Conservation (phyloP, 345 rosid genomes). For the Populus alba region DNA sequence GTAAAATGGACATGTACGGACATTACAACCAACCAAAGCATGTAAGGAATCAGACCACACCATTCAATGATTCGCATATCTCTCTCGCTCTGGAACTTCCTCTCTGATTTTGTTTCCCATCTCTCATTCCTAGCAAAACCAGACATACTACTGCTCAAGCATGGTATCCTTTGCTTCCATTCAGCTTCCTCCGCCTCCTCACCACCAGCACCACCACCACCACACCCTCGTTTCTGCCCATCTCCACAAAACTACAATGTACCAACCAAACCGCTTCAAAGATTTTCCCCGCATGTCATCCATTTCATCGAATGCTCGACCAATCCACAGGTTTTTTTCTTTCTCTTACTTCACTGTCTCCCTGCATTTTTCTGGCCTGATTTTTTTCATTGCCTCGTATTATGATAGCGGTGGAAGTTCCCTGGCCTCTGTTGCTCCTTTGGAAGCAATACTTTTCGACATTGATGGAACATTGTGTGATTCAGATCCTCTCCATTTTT, state of each 20-base stretch:
- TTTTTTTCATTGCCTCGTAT: neutral
- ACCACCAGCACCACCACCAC: neutral
- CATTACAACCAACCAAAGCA: too few species aligned
- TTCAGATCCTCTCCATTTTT: conserved; percentile 75
- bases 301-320: neutral
- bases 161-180: neutral
- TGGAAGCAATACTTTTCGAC: conserved; percentile 81
- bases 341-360: neutral
- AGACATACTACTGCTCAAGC: neutral
- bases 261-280: neutral
- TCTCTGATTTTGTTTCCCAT: neutral
- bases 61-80: neutral
- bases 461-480: conserved; percentile 93
- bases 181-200: neutral
- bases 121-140: neutral
- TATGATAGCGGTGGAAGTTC: conserved; percentile 46
- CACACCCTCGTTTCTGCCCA: neutral
- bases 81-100: neutral
- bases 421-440: conserved; percentile 58
- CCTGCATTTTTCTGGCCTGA: neutral
- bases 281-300: neutral
- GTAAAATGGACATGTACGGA: too few species aligned
- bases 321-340: neutral
- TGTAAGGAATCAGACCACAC: too few species aligned
- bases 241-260: neutral